Base-by-base conservation (phyloP, 495 filamentous ascomycete species). In the Cudoniella acicularis region DNA sequence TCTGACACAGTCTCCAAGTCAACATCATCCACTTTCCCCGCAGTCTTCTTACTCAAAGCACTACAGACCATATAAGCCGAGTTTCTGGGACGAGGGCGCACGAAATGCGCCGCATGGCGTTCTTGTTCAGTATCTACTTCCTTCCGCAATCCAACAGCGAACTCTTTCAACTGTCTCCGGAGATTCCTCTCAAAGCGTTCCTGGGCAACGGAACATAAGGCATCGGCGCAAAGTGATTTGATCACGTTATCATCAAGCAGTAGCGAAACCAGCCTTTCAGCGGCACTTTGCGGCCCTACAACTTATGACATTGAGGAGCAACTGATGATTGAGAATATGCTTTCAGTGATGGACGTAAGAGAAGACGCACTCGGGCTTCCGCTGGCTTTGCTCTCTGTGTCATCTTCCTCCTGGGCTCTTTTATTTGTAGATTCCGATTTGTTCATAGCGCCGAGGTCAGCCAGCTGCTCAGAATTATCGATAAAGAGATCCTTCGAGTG, bases 271-370 rank as follows among this genome's bases (percentile, higher is more conserved):
- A 63, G 27, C 23, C 56, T 41, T 23, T 63, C 56, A 17, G 23
- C 25, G 10, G 51, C 55, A 13, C 36, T 51, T 54, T 54, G 42
- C 2, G 52, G 51, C 3, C 43, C 45, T 18, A 26, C 11, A 22
- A 59, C n/a, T 30, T 55, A 63, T 18, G 61, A 63, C 55, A 51
- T 59, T 27, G 61, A 59, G 1, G 61, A 59, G n/a, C n/a, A n/a
- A n/a, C n/a, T n/a, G n/a, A n/a, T n/a, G n/a, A n/a, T n/a, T n/a
- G n/a, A n/a, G n/a, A n/a, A n/a, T n/a, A n/a, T n/a, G n/a, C n/a
- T n/a, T n/a, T n/a, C n/a, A n/a, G n/a, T n/a, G n/a, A n/a, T n/a
- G n/a, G n/a, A n/a, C n/a, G n/a, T n/a, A n/a, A n/a, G n/a, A n/a
- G n/a, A n/a, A n/a, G n/a, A n/a, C n/a, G n/a, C n/a, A n/a, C n/a